Percentiles rank a stretch among this genome's conserved stretches.
Evolutionary conservation across 352 stramenopile species (phyloP).

Genomic region (Phytopythium cucurbitacearum): DNA sequence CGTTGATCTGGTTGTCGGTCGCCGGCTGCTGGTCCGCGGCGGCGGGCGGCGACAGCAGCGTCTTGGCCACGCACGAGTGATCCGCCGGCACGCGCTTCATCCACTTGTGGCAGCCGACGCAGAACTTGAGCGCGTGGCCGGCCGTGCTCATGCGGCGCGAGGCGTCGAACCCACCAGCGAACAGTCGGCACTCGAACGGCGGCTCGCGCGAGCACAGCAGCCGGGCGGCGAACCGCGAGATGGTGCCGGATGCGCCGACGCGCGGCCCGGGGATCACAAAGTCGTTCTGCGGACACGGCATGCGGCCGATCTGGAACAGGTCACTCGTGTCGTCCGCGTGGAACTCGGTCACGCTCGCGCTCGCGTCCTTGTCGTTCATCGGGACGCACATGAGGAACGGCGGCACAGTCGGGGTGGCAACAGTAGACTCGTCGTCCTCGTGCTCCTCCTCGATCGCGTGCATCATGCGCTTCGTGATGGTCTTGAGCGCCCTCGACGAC

Average conservation of each 20-base stretch:
- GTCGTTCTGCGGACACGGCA: constrained; percentile 72
- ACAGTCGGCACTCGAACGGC: constrained; percentile 64
- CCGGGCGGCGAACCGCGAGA: constrained; percentile 69
- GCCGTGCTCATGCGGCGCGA: constrained; percentile 48
- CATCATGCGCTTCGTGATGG: constrained; percentile 51
- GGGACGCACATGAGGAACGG: constrained; percentile 63
- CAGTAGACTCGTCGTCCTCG: neutral
- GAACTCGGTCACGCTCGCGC: constrained; percentile 66
- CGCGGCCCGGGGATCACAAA: constrained; percentile 74
- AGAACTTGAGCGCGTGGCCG: constrained; percentile 65
- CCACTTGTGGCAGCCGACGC: constrained; percentile 40
- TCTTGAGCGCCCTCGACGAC: constrained; percentile 35
- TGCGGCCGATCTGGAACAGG: constrained; percentile 82
- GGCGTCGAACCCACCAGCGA: constrained; percentile 65
- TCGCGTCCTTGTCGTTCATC: constrained; percentile 59
- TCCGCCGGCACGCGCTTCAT: constrained; percentile 35
- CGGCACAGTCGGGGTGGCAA: neutral
- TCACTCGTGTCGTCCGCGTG: constrained; percentile 33
- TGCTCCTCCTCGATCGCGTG: constrained; percentile 31
- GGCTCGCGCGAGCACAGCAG: constrained; percentile 53
- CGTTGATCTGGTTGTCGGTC: neutral
- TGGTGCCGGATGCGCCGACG: constrained; percentile 66
- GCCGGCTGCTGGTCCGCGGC: neutral
- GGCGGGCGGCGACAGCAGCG: constrained; percentile 12
- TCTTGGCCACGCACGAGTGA: constrained; percentile 39